Percentiles rank a stretch among this genome's conserved stretches.
These are phyloP conservation scores for Acorus calamus DNA, from an alignment of 106 monocot species.

Conservation along the genomic window DNA sequence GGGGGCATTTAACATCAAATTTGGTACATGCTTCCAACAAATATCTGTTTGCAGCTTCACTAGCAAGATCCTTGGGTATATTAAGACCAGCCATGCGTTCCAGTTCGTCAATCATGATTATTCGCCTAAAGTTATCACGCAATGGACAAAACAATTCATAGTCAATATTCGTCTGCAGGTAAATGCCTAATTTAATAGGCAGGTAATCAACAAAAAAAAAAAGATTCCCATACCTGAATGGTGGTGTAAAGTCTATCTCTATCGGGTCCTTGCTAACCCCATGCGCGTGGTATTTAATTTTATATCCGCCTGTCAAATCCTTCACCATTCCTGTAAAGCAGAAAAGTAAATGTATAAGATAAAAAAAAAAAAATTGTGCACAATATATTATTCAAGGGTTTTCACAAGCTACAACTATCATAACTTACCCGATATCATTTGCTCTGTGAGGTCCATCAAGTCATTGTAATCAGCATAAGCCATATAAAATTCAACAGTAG, in stretches of 20 bases:
- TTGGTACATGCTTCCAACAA: slow-evolving; percentile 70
- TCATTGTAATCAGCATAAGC: slow-evolving; percentile 98
- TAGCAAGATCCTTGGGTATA: slow-evolving; percentile 83
- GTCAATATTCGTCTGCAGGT: background rate
- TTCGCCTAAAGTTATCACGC: slow-evolving; percentile 30
- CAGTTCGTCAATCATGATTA: slow-evolving; percentile 86
- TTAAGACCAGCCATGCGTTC: slow-evolving; percentile 57
- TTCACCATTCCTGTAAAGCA: slow-evolving; percentile 67
- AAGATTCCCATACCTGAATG: slow-evolving; percentile 53
- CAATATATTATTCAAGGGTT: background rate
- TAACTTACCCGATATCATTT: slow-evolving; percentile 70
- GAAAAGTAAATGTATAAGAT: slow-evolving; percentile 2
- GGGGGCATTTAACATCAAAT: slow-evolving; percentile 87
- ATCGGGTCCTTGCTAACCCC: slow-evolving; percentile 75
- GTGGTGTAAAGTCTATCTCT: slow-evolving; percentile 96
- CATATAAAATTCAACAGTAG: slow-evolving; percentile 98
- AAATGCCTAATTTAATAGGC: background rate
- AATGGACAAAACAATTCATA: background rate
- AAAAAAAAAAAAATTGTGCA: background rate
- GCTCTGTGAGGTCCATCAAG: slow-evolving; percentile 72
- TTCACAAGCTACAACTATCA: no score
- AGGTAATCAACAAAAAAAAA: background rate
- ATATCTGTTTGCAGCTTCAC: slow-evolving; percentile 80
- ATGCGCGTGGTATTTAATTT: slow-evolving; percentile 82
- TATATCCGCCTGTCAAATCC: slow-evolving; percentile 86